A percentile compares a stretch with the other conserved stretches of the same genome.
Conservation (phyloP, 2,329 filamentous ascomycete genomes). For the Hypoxylon sp. region DNA sequence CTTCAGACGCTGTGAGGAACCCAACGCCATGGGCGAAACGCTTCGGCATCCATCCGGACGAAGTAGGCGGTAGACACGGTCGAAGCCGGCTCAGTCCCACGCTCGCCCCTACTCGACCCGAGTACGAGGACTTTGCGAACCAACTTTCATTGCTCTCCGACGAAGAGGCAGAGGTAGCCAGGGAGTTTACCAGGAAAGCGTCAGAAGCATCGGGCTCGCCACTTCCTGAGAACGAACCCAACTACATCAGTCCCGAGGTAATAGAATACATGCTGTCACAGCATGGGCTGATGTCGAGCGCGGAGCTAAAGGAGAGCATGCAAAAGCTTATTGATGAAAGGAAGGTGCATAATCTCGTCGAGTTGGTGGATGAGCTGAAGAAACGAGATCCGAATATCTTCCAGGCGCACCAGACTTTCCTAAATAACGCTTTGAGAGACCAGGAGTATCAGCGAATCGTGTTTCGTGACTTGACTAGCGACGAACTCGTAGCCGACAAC, state of each 20-base stretch:
- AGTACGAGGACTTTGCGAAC: constrained; percentile 38
- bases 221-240: neutral
- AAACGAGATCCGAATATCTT: neutral
- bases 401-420: constrained; percentile 38
- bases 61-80: constrained; percentile 37
- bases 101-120: constrained; percentile 43
- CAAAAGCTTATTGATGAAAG: neutral
- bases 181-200: constrained; percentile 14
- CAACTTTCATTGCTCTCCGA: constrained; percentile 43
- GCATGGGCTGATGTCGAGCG: constrained; percentile 24
- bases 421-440: constrained; percentile 45
- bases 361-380: constrained; percentile 29
- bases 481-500: constrained; percentile 48
- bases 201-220: neutral
- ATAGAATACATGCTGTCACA: constrained; percentile 36
- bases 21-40: constrained; percentile 49
- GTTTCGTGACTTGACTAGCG: constrained; percentile 49
- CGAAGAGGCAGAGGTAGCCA: constrained; percentile 3
- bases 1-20: constrained; percentile 36
- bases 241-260: constrained; percentile 42
- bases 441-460: constrained; percentile 51
- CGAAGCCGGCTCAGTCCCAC: constrained; percentile 52
- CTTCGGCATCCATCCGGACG: constrained; percentile 49
- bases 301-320: constrained; percentile 30
- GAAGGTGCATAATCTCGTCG: constrained; percentile 38